Evolutionary conservation across 1,284 basidiomycete genomes (phyloP), one percentile per base, ranked within the genome.

Genomic region (Dichomitus squalens): DNA sequence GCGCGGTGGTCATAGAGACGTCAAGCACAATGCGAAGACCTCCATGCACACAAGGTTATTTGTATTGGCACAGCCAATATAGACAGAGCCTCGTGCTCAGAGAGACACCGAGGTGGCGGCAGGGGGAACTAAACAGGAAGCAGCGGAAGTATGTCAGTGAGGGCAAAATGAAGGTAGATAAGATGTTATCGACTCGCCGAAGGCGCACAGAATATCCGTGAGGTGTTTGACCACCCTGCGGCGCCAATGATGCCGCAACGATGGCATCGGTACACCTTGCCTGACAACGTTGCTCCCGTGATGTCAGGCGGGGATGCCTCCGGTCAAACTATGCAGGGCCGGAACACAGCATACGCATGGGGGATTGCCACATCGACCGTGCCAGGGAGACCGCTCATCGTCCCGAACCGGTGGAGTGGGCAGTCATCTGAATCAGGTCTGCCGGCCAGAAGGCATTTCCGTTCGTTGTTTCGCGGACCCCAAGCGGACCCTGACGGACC

Each of bases 141-240:
- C 9, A 40, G 36, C 48, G 33, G 21, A 49, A 34, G 53, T 61
- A 59, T 64, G 58, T 64, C 54, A 54, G 44, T 33, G 44, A 29
- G 52, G 55, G 55, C 38, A 47, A 48, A 36, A 53, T 49, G 54
- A 53, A 58, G 48, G 49, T 35, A 59, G 69, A 71, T 70, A 71
- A 72, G 67, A 72, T 72, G 63, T 62, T 69, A 70, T 68, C 67
- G 63, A 67, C 64, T 61, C 40, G 59, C 59, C 58, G 56, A 58
- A 64, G 31, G 35, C 43, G 23, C 40, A 46, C n/a, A 33, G 29
- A 29, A 47, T 31, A 33, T 31, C 29, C 8, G 29, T 33, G 44
- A 29, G 40, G 53, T 44, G 50, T 41, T 59, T 57, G 61, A 61
- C 58, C 56, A 62, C 57, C 53, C 52, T 49, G 46, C 50, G 50